Base-by-base conservation (phyloP, 140 eudicot genomes). In the Flaveria floridana region DNA sequence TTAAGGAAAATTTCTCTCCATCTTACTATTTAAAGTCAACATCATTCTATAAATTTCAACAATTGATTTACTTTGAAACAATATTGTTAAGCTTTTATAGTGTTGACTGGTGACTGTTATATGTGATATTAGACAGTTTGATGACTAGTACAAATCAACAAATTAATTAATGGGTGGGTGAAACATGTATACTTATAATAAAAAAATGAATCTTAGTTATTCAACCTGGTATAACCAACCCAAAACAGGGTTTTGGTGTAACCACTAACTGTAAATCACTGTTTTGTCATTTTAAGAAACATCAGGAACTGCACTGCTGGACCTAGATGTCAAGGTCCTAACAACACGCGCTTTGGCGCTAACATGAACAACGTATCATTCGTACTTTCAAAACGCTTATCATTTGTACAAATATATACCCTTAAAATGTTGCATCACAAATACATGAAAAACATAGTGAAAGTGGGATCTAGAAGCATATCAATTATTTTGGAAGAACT, bases 291-390 rank as follows among this genome's bases (percentile, higher is more conserved):
- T 34, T 34, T 34, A 34, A 34, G 41, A 34, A 34, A 34, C 41
- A 34, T 34, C 41, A 34, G 41, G 7, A 86, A 85, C 52, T 87
- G 91, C 64, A 78, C 77, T 0, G 86, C 91, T 1, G 95, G 95
- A 2, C 89, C 95, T 7, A 80, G 90, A 61, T 88, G 97, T 48
- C 97, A 91, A 78, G 97, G 89, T 61, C 95, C 95, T 6, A 90
- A 90, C 30, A 84, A 81, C 67, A 85, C 95, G 1, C 85, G 96
- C 5, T 85, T 90, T 44, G 88, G 91, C 3, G 91, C 96, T 19
- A 90, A 91, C 72, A 86, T 87, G 91, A 90, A 90, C 37, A 28
- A 28, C 37, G 5, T 28, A 28, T 28, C 5, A 28, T 3, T 28
- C 37, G 37, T 28, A 28, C 5, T 28, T 28, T 6, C 37, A 28